Conservation (phyloP, 441 rosid species). For the Aquilaria agallochum region DNA sequence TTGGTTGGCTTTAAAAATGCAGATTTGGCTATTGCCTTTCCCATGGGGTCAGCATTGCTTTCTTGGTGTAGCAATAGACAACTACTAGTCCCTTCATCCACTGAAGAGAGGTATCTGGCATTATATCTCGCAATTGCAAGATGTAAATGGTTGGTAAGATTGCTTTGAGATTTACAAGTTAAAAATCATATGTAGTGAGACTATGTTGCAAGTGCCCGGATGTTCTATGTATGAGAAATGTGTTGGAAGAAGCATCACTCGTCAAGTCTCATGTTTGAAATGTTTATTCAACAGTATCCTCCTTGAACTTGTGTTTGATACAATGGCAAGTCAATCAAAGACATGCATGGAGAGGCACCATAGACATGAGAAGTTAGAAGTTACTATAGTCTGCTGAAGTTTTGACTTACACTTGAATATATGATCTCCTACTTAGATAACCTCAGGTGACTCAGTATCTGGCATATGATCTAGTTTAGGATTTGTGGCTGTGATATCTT, state of each 20-base stretch:
- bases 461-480: constrained; percentile 4
- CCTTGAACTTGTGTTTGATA: constrained; percentile 12
- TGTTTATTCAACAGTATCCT: constrained; percentile 14
- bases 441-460: constrained; percentile 10
- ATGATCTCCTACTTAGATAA: constrained; percentile 11
- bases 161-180: constrained; percentile 68
- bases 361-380: constrained; percentile 7
- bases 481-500: constrained; percentile 14
- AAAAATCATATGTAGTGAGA: constrained; percentile 56
- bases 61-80: constrained; percentile 98
- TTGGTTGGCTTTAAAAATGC: constrained; percentile 99
- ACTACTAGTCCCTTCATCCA: constrained; percentile 66
- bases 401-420: constrained; percentile 8
- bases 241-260: constrained; percentile 34
- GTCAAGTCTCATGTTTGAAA: constrained; percentile 32
- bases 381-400: constrained; percentile 10
- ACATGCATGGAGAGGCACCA: constrained; percentile 14
- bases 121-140: constrained; percentile 69
- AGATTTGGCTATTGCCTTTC: constrained; percentile 83
- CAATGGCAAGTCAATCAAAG: constrained; percentile 23
- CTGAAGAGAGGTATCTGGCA: constrained; percentile 92
- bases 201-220: constrained; percentile 37
- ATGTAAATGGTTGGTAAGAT: constrained; percentile 94
- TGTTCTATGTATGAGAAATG: constrained; percentile 34
- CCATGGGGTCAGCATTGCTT: constrained; percentile 91